These are phyloP conservation scores for Euphorbia peplus DNA, from an alignment of 345 rosid species.

Conservation along the genomic window DNA sequence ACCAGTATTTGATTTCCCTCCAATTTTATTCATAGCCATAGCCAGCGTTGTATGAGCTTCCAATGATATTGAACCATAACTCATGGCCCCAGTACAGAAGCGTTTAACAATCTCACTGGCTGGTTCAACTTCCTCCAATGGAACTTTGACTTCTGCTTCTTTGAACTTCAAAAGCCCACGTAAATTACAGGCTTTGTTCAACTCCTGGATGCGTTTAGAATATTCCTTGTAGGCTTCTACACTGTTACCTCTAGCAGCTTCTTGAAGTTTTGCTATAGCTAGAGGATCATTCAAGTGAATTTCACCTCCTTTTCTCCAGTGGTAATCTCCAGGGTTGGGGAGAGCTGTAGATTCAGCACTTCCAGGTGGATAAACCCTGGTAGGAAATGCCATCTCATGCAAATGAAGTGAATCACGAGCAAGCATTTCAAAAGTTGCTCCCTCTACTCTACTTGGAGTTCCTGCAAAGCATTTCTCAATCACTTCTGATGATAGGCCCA, in stretches of 20 bases:
- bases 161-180: conserved; percentile 92
- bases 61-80: conserved; percentile 95
- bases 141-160: conserved; percentile 54
- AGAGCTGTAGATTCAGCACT: conserved; percentile 96
- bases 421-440: conserved; percentile 98
- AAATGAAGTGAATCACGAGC: conserved; percentile 77
- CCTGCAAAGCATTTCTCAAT: conserved; percentile 96
- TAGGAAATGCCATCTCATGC: conserved; percentile 92
- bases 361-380: conserved; percentile 66
- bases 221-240: conserved; percentile 95
- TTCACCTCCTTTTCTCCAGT: conserved; percentile 98
- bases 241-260: conserved; percentile 86
- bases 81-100: conserved; percentile 99
- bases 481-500: conserved; percentile 96
- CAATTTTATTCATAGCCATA: conserved; percentile 86
- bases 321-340: conserved; percentile 94
- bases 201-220: conserved; percentile 80
- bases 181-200: conserved; percentile 87
- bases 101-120: conserved; percentile 98
- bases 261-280: conserved; percentile 92
- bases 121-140: conserved; percentile 85
- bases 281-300: conserved; percentile 97
- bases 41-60: conserved; percentile 94
- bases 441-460: conserved; percentile 98
- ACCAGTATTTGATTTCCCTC: conserved; percentile 99